Conservation (phyloP, 225 moss, liverwort and hornwort species). For the Ulota crispa region DNA sequence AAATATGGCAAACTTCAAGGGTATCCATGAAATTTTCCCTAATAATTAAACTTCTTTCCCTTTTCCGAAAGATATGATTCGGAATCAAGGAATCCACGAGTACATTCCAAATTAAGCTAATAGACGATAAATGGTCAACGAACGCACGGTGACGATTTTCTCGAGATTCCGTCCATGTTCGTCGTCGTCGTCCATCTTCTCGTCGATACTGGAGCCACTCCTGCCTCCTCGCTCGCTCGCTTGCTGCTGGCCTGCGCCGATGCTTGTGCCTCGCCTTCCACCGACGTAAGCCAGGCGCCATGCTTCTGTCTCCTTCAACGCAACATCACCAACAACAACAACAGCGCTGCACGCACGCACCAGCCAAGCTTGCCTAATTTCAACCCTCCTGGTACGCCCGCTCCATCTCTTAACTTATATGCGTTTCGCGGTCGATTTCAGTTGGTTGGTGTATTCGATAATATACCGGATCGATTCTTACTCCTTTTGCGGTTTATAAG, state of each 20-base stretch:
- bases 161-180: neutral
- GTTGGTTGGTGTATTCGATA: neutral
- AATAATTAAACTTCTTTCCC: neutral
- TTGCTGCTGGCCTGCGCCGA: conserved; percentile 27
- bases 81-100: neutral
- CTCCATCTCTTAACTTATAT: neutral
- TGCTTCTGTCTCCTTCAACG: neutral
- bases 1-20: too few species aligned
- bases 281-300: neutral
- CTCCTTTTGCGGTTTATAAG: neutral
- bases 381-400: neutral
- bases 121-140: neutral
- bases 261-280: neutral
- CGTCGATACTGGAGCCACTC: conserved; percentile 5
- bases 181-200: neutral
- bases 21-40: too few species aligned
- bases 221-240: conserved; percentile 10
- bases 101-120: neutral
- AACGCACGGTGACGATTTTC: neutral
- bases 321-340: neutral
- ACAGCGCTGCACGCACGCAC: neutral
- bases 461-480: neutral
- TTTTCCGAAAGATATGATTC: neutral
- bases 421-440: neutral
- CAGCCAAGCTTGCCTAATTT: neutral